phyloP scores from a whole-genome alignment of 371 early-diverging fungal genomes.

The Syncephalastrum contaminatum region DNA sequence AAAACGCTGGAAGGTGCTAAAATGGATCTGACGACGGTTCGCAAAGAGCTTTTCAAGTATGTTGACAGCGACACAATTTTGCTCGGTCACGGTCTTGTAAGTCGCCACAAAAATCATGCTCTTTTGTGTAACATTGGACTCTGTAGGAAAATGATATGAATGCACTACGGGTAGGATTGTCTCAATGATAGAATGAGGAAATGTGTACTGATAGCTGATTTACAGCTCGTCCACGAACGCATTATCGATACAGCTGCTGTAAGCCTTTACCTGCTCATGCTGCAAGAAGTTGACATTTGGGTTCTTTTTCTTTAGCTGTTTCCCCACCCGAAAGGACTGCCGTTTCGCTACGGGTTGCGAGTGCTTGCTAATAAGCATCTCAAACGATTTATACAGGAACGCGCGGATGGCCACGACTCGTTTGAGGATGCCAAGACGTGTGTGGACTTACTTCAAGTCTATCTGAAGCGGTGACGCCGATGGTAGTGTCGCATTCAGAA shows the following conservation, averaged over 20 bases:
- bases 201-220: background rate
- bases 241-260: slow-evolving; percentile 47
- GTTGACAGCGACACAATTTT: slow-evolving; percentile 40
- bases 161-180: slow-evolving; percentile 32
- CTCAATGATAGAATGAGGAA: background rate
- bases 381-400: slow-evolving; percentile 50
- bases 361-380: slow-evolving; percentile 29
- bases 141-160: slow-evolving; percentile 45
- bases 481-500: too few species aligned
- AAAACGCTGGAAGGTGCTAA: slow-evolving; percentile 48
- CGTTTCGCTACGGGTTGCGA: slow-evolving; percentile 41
- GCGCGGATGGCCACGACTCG: slow-evolving; percentile 57
- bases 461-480: too few species aligned
- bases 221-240: slow-evolving; percentile 33
- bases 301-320: slow-evolving; percentile 24
- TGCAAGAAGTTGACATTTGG: background rate
- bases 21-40: slow-evolving; percentile 37
- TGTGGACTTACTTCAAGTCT: slow-evolving; percentile 38
- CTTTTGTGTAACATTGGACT: background rate
- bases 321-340: slow-evolving; percentile 47
- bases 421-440: slow-evolving; percentile 59
- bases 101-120: background rate
- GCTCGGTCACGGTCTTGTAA: slow-evolving; percentile 49
- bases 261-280: slow-evolving; percentile 11
- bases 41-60: slow-evolving; percentile 41